Conservation (phyloP, 116 monocot species). For the Zostera marina region DNA sequence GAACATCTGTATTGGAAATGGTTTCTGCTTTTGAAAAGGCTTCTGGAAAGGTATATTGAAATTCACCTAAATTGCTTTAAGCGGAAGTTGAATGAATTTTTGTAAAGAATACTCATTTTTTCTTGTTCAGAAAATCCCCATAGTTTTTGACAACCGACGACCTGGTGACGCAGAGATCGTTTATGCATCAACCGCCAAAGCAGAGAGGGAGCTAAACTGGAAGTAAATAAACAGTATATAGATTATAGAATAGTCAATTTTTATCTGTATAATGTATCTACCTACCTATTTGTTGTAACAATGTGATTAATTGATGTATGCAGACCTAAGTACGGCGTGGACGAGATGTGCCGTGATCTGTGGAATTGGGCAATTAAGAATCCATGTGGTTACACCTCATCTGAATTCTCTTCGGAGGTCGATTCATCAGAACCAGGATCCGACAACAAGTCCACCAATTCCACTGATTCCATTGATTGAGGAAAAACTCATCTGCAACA, state of each 20-base stretch:
- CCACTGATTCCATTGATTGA: too few relatives aligned
- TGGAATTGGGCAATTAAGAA: constrained; percentile 45
- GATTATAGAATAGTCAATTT: background rate
- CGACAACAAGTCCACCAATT: background rate
- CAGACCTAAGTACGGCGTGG: constrained; percentile 29
- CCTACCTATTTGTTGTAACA: background rate
- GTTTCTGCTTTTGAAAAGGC: constrained; percentile 92
- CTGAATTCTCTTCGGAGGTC: background rate
- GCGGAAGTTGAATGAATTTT: too few relatives aligned
- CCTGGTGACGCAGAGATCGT: constrained; percentile 83
- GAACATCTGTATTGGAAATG: constrained; percentile 92
- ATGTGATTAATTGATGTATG: background rate
- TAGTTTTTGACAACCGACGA: constrained; percentile 45
- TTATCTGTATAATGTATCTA: background rate
- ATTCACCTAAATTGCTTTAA: background rate
- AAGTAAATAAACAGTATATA: constrained; percentile 35
- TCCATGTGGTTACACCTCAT: constrained; percentile 29
- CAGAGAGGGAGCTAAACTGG: constrained; percentile 80
- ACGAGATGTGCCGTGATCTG: constrained; percentile 40
- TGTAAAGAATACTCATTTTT: too few relatives aligned
- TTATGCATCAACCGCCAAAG: constrained; percentile 72
- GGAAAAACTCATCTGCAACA: too few relatives aligned
- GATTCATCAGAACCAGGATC: background rate
- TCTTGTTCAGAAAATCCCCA: constrained; percentile 61
- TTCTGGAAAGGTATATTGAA: constrained; percentile 66